Percentiles rank a stretch among this genome's conserved stretches.
phyloP scores from a whole-genome alignment of 768 basidiomycete genomes.

The Trametopsis cervina region DNA sequence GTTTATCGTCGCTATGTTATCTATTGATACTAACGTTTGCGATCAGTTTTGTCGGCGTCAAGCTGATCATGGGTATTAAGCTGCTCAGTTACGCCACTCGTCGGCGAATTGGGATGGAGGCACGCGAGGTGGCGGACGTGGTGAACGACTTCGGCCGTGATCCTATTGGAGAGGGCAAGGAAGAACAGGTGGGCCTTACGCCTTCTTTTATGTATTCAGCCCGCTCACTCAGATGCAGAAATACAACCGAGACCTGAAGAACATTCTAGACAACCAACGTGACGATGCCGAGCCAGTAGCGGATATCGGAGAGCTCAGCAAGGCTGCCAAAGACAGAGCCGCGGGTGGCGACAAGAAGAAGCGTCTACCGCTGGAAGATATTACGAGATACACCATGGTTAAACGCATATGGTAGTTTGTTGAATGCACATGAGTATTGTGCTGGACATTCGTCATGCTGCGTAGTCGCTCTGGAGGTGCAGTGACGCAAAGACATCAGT shows the following conservation, averaged over 20 bases:
- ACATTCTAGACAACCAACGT: slow-evolving; percentile 54
- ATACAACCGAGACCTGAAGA: slow-evolving; percentile 79
- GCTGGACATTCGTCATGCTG: too few relatives aligned
- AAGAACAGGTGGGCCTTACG: slow-evolving; percentile 59
- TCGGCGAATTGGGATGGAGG: slow-evolving; percentile 72
- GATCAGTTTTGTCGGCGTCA: slow-evolving; percentile 74
- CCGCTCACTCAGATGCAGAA: slow-evolving; percentile 32
- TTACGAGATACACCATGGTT: slow-evolving; percentile 94
- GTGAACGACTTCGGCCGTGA: slow-evolving; percentile 88
- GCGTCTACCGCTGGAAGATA: slow-evolving; percentile 73
- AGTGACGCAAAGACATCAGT: too few relatives aligned
- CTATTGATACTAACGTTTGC: background rate
- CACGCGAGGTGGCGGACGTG: slow-evolving; percentile 61
- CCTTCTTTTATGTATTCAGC: background rate
- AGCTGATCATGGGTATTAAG: slow-evolving; percentile 88
- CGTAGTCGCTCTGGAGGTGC: too few relatives aligned
- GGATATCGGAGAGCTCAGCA: slow-evolving; percentile 61
- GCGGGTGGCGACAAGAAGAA: slow-evolving; percentile 40
- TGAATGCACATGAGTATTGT: too few relatives aligned
- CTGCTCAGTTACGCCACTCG: slow-evolving; percentile 78
- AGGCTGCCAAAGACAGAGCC: slow-evolving; percentile 20
- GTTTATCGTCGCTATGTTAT: background rate
- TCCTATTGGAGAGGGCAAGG: slow-evolving; percentile 84
- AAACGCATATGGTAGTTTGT: slow-evolving; percentile 78
- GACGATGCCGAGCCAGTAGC: slow-evolving; percentile 64